Conservation (phyloP, 169 alveolate species). For the Plasmodium vinckei region DNA sequence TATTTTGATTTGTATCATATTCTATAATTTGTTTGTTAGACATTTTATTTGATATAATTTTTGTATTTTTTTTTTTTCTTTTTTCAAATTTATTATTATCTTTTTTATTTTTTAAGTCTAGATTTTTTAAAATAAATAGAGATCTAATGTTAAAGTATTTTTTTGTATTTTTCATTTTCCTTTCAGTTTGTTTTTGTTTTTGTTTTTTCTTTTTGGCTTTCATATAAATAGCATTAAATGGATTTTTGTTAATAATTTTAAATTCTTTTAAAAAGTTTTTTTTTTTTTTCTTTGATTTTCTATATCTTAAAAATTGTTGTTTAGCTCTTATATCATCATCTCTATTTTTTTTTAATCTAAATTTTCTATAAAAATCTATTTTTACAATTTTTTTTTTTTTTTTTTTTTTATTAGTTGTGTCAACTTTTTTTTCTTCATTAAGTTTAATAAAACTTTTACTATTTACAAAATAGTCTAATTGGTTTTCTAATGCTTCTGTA, state of each 20-base stretch:
- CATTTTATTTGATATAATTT: no score
- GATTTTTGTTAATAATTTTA: slow-evolving; percentile 11
- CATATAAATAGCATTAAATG: slow-evolving; percentile 30
- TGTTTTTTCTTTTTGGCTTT: neutral
- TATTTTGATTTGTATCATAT: no score
- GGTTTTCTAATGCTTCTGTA: neutral
- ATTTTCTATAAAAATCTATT: neutral
- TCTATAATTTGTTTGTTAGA: no score
- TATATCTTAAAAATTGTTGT: neutral
- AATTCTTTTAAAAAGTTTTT: neutral
- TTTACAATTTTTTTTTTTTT: neutral
- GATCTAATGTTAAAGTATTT: slow-evolving; percentile 32
- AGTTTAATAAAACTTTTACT: slow-evolving; percentile 34
- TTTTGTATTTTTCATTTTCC: slow-evolving; percentile 24
- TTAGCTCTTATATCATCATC: neutral
- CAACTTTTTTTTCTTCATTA: slow-evolving; percentile 9
- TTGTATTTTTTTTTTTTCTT: neutral
- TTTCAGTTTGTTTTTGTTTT: slow-evolving; percentile 13
- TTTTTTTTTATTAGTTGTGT: neutral
- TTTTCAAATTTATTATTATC: neutral
- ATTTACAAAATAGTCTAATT: neutral
- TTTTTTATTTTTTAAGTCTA: slow-evolving; percentile 7
- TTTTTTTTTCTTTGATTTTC: neutral
- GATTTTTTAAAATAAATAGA: slow-evolving; percentile 23
- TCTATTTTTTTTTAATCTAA: neutral